Conservation (phyloP, 2,329 filamentous ascomycete genomes). For the Hyphodiscus sp. region DNA sequence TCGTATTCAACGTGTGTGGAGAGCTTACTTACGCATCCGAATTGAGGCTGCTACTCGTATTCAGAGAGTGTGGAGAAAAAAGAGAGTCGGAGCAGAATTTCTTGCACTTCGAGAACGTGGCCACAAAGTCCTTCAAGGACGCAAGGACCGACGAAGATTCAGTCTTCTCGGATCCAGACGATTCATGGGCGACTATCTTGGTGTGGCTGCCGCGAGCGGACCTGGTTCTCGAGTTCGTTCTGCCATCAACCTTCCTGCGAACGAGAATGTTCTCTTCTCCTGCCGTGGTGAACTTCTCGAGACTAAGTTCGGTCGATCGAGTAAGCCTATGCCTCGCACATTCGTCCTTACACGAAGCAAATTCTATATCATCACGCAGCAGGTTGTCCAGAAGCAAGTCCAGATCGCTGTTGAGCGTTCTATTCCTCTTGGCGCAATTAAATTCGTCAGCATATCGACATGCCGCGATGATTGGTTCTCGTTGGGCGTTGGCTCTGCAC, state of each 20-base stretch:
- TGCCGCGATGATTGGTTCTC: conserved; percentile 96
- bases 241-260: conserved; percentile 61
- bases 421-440: conserved; percentile 80
- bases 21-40: conserved; percentile 89
- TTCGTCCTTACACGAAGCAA: conserved; percentile 79
- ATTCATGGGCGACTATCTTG: conserved; percentile 93
- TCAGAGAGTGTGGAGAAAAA: conserved; percentile 91
- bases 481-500: conserved; percentile 78
- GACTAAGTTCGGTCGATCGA: conserved; percentile 92
- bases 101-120: conserved; percentile 83
- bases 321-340: conserved; percentile 82
- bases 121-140: conserved; percentile 70
- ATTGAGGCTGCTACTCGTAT: conserved; percentile 90
- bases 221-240: conserved; percentile 75
- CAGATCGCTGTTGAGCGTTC: conserved; percentile 76
- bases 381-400: conserved; percentile 72
- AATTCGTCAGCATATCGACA: conserved; percentile 74
- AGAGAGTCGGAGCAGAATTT: conserved; percentile 83
- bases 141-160: conserved; percentile 87
- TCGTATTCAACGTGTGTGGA: conserved; percentile 93
- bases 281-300: conserved; percentile 86
- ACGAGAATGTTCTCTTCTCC: conserved; percentile 79
- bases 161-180: conserved; percentile 86
- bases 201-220: conserved; percentile 72
- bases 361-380: conserved; percentile 84